Percentiles rank a stretch among this genome's conserved stretches.
Evolutionary conservation across 495 filamentous ascomycete genomes (phyloP).

Genomic region (Aspergillus bridgeri): DNA sequence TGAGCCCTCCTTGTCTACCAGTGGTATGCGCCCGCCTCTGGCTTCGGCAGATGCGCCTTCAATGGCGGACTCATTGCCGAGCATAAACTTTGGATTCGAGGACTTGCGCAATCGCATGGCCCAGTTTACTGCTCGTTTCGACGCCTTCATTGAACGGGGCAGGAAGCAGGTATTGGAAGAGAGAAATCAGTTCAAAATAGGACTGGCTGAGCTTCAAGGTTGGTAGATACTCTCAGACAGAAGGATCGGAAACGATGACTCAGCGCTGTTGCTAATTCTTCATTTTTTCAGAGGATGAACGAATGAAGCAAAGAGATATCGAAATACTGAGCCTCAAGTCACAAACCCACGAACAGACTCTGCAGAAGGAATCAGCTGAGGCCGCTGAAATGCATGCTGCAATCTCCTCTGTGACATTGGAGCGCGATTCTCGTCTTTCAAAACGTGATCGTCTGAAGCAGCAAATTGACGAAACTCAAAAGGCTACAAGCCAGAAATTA

Average conservation of each 20-base stretch:
- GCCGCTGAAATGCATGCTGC: constrained; percentile 80
- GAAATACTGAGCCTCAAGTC: constrained; percentile 78
- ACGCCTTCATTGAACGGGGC: constrained; percentile 88
- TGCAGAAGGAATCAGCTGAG: constrained; percentile 82
- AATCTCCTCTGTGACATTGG: constrained; percentile 68
- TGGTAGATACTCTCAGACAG: constrained; percentile 15
- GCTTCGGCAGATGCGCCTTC: constrained; percentile 53
- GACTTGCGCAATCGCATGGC: constrained; percentile 93
- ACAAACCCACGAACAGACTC: constrained; percentile 71
- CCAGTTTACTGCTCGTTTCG: constrained; percentile 86
- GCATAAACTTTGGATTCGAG: constrained; percentile 93
- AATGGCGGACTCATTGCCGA: constrained; percentile 80
- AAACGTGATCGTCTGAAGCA: constrained; percentile 69
- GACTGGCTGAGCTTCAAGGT: constrained; percentile 87
- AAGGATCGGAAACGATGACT: background rate
- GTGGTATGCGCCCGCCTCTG: constrained; percentile 67
- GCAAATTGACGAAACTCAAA: constrained; percentile 77
- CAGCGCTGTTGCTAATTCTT: constrained; percentile 16
- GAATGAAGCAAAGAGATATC: constrained; percentile 82
- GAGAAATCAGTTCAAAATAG: constrained; percentile 88
- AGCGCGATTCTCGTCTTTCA: constrained; percentile 70
- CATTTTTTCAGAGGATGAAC: constrained; percentile 72
- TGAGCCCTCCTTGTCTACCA: constrained; percentile 73
- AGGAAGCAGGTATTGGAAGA: constrained; percentile 87
- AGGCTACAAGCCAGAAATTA: constrained; percentile 57